Conservation (phyloP, 441 rosid species). For the Eruca vesicaria region DNA sequence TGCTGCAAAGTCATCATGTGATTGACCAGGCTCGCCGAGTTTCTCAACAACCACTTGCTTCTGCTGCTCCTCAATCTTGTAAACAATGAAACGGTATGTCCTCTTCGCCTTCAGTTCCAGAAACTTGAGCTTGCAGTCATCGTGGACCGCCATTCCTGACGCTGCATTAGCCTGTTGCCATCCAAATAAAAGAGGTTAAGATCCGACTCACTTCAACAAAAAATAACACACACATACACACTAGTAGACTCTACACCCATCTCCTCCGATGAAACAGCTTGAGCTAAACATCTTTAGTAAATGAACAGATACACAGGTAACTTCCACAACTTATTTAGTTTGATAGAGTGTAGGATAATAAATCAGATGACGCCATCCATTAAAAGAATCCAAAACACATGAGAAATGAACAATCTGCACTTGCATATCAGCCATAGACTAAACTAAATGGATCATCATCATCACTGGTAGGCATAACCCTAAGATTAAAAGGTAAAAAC, state of each 20-base stretch:
- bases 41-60: constrained; percentile 52
- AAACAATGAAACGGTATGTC: constrained; percentile 47
- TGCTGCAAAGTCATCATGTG: constrained; percentile 46
- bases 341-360: background rate
- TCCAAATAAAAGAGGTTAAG: background rate
- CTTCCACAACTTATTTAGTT: background rate
- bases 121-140: constrained; percentile 54
- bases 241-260: background rate
- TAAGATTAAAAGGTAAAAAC: background rate
- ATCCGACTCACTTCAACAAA: background rate
- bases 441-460: background rate
- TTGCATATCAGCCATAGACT: background rate
- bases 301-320: background rate
- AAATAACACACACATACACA: background rate
- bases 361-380: background rate
- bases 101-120: constrained; percentile 51
- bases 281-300: background rate
- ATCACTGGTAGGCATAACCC: background rate
- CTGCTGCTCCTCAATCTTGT: constrained; percentile 52
- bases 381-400: background rate
- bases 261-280: no score
- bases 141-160: constrained; percentile 60
- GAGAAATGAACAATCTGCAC: background rate
- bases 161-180: constrained; percentile 53
- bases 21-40: constrained; percentile 45